Percentiles rank a stretch among this genome's conserved stretches.
Conservation (phyloP, 108 stramenopile genomes). For the Thalassiosira profunda region DNA sequence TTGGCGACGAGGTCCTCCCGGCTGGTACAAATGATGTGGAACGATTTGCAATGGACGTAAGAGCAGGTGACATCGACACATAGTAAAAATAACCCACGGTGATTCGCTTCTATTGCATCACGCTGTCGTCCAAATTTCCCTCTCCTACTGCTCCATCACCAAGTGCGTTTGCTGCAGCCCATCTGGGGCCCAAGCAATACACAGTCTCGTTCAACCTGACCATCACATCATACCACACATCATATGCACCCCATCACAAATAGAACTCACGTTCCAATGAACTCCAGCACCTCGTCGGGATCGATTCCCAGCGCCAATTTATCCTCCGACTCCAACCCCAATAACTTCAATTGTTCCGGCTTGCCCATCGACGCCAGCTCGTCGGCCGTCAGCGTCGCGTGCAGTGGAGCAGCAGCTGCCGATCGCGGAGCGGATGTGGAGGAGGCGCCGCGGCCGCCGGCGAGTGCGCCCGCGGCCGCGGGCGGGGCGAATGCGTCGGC, state of each 20-base stretch:
- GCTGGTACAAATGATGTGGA: constrained; percentile 28
- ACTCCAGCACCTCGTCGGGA: constrained; percentile 70
- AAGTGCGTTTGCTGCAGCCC: no score
- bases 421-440: no score
- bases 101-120: background rate
- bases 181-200: background rate
- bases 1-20: constrained; percentile 70
- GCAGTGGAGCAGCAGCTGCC: no score
- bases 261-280: constrained; percentile 82
- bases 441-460: no score
- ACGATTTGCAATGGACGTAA: constrained; percentile 1
- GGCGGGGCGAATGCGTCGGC: no score
- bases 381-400: constrained; percentile 24
- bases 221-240: background rate
- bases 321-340: constrained; percentile 52
- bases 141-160: no score
- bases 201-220: background rate
- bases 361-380: constrained; percentile 18
- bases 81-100: background rate
- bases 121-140: no score
- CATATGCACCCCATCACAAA: background rate
- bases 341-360: constrained; percentile 20
- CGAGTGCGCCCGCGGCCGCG: no score
- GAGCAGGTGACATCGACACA: background rate
- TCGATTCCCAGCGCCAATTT: constrained; percentile 81